Percentiles rank a stretch among this genome's conserved stretches.
Evolutionary conservation across 176 grass and related monocot genomes (phyloP).

Genomic region (Pharus latifolius): DNA sequence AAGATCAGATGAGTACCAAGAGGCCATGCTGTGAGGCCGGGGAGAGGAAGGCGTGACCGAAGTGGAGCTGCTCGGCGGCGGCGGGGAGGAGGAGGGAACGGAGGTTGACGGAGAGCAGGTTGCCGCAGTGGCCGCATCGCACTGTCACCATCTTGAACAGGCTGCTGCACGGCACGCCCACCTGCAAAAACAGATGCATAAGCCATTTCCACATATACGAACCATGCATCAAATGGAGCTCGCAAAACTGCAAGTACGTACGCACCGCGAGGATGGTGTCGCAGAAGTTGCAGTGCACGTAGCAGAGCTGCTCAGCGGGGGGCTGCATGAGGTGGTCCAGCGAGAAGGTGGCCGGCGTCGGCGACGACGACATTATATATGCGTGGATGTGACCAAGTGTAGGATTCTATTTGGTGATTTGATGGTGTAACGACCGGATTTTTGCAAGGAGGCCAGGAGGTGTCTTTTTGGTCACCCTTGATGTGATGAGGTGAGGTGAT

Average conservation of each 20-base stretch:
- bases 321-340: constrained; percentile 78
- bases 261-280: constrained; percentile 91
- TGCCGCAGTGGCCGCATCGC: constrained; percentile 88
- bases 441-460: too few relatives aligned
- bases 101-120: constrained; percentile 93
- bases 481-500: constrained; percentile 67
- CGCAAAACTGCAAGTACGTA: constrained; percentile 36
- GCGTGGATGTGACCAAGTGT: too few relatives aligned
- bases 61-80: constrained; percentile 65
- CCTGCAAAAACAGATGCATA: constrained; percentile 34
- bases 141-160: constrained; percentile 97
- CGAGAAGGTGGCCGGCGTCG: constrained; percentile 65
- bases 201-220: too few relatives aligned
- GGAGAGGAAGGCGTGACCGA: constrained; percentile 53
- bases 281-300: constrained; percentile 99
- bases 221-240: too few relatives aligned
- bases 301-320: constrained; percentile 98
- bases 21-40: constrained; percentile 59
- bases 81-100: constrained; percentile 60
- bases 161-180: constrained; percentile 88
- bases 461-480: constrained; percentile 38
- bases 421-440: not conserved
- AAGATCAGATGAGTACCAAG: constrained; percentile 56
- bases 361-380: constrained; percentile 63
- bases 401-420: not conserved